phyloP scores from a whole-genome alignment of 176 grass and related monocot species.

The Eleusine indica region DNA sequence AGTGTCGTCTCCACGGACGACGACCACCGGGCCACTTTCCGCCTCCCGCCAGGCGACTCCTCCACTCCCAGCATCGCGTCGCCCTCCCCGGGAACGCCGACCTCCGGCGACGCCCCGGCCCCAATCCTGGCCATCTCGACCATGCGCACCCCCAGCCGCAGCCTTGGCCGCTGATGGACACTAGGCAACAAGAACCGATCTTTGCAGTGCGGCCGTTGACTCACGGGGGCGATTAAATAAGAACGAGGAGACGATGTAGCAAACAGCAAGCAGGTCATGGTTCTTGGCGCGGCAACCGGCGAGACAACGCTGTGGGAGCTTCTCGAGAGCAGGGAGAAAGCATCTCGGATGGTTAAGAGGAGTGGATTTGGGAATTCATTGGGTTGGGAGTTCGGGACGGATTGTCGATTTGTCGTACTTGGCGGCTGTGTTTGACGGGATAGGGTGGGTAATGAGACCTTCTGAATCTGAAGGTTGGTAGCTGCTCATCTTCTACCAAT shows the following conservation, averaged over 20 bases:
- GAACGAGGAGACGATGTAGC: not conserved
- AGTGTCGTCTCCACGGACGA: slow-evolving; percentile 35
- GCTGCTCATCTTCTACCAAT: too few relatives aligned
- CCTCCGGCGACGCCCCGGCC: slow-evolving; percentile 24
- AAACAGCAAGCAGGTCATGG: slow-evolving; percentile 37
- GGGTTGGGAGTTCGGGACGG: slow-evolving; percentile 14
- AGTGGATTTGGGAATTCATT: not conserved
- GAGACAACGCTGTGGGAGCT: slow-evolving; percentile 13
- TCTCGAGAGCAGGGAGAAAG: not conserved
- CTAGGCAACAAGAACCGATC: slow-evolving; percentile 22
- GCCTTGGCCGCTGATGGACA: slow-evolving; percentile 21
- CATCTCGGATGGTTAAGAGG: slow-evolving; percentile 38
- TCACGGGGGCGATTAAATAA: not conserved
- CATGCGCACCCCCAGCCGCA: slow-evolving; percentile 35
- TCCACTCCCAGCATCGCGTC: slow-evolving; percentile 44
- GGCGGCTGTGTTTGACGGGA: not conserved
- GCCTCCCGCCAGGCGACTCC: not conserved
- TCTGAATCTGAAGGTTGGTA: too few relatives aligned
- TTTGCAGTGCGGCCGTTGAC: not conserved
- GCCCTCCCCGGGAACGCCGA: slow-evolving; percentile 31
- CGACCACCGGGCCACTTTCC: slow-evolving; percentile 14
- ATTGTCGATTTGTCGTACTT: slow-evolving; percentile 3
- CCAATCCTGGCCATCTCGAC: slow-evolving; percentile 37
- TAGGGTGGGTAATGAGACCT: not conserved
- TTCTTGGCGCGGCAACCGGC: not conserved